A percentile compares a stretch with the other conserved stretches of the same genome.
Conservation (phyloP, 2,329 filamentous ascomycete genomes). For the Colletotrichum filicis region DNA sequence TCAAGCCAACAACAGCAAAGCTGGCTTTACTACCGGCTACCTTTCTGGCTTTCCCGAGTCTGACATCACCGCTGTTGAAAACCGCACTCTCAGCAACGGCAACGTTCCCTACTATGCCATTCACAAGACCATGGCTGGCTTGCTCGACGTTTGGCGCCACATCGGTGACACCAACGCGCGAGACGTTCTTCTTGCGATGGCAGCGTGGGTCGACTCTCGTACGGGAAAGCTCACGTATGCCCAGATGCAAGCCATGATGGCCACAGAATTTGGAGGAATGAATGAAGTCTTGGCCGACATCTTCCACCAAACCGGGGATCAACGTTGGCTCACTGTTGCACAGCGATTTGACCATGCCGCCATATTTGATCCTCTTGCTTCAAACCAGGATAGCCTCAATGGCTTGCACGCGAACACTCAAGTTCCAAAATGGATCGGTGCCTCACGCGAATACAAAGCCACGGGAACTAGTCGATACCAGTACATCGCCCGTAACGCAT, state of each 20-base stretch:
- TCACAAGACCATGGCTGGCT: conserved; percentile 64
- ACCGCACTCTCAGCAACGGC: conserved; percentile 55
- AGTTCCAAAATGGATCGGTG: conserved; percentile 65
- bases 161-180: conserved; percentile 54
- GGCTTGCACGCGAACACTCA: conserved; percentile 65
- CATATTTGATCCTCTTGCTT: conserved; percentile 58
- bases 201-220: conserved; percentile 59
- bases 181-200: conserved; percentile 55
- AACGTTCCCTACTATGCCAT: conserved; percentile 66
- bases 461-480: conserved; percentile 56
- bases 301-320: conserved; percentile 57
- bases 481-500: conserved; percentile 61
- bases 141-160: conserved; percentile 60
- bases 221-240: conserved; percentile 53
- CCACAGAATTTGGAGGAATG: conserved; percentile 65
- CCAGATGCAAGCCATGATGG: conserved; percentile 60
- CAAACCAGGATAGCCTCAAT: conserved; percentile 55
- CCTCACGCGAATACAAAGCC: conserved; percentile 58
- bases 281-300: conserved; percentile 61
- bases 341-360: conserved; percentile 61
- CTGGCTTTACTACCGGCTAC: conserved; percentile 57
- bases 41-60: conserved; percentile 64
- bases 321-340: conserved; percentile 57
- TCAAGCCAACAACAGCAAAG: conserved; percentile 59
- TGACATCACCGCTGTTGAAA: conserved; percentile 57